phyloP scores from a whole-genome alignment of 2,329 filamentous ascomycete species.

The Bipolaris oryzae region DNA sequence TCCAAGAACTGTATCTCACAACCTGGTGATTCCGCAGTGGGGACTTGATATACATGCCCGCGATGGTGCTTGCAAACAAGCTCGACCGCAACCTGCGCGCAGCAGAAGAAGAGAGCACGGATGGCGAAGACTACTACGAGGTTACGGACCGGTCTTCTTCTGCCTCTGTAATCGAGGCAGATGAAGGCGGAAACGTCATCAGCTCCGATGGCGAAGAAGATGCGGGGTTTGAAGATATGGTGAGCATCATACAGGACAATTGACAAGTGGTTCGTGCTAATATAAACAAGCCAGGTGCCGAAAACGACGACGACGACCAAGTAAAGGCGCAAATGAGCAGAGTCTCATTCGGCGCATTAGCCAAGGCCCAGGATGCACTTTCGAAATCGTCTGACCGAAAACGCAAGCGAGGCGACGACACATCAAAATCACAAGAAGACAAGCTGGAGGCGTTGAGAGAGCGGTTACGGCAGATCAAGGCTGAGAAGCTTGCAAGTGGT shows the following conservation, averaged over 20 bases:
- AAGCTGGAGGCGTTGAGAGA: constrained; percentile 55
- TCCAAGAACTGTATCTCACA: background rate
- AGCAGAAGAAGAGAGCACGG: constrained; percentile 45
- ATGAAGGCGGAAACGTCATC: constrained; percentile 41
- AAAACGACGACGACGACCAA: constrained; percentile 49
- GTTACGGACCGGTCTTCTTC: constrained; percentile 49
- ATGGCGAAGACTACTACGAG: constrained; percentile 48
- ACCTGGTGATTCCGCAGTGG: background rate
- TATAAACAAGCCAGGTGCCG: constrained; percentile 34
- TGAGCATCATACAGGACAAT: constrained; percentile 8
- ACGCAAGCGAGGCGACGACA: constrained; percentile 51
- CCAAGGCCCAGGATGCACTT: constrained; percentile 79
- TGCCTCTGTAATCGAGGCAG: constrained; percentile 49
- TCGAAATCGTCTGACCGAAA: constrained; percentile 46
- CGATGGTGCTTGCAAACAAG: constrained; percentile 45
- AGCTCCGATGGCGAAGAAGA: constrained; percentile 44
- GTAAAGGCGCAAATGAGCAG: constrained; percentile 57
- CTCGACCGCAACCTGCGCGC: constrained; percentile 46
- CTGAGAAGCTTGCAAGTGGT: constrained; percentile 43
- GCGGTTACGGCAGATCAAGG: constrained; percentile 53
- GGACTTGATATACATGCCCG: background rate
- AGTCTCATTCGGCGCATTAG: constrained; percentile 88
- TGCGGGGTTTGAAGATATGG: constrained; percentile 34
- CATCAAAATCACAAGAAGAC: constrained; percentile 51
- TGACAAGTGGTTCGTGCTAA: constrained; percentile 14